Base-by-base conservation (phyloP, 1,284 basidiomycete species). In the Trichosporon faecale region DNA sequence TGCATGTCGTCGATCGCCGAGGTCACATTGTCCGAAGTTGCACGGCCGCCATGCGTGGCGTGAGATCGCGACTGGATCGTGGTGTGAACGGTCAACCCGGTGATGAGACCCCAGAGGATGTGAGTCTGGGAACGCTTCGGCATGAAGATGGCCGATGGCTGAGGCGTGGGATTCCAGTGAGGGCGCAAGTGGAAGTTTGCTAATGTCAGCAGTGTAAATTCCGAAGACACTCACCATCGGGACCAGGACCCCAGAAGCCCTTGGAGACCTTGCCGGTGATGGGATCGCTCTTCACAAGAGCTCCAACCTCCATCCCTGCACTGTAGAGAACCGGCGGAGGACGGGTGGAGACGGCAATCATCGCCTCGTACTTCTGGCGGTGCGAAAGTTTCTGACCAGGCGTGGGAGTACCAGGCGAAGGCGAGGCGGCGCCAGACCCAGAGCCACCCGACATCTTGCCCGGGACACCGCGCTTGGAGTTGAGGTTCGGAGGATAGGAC, bases 191-290 rank as follows among this genome's bases (percentile, higher is more conserved):
- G 79, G 65, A 81, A 76, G 70, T 81, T 80, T 57, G 81, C 79
- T 79, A 49, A 4, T 8, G 63, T 71, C 64, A 69, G 61, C 52
- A n/a, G 12, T 14, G 6, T 37, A 64, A 31, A 49, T 57, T 40
- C 46, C 3, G 1, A 8, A 2, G 11, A 18, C 25, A 76, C 79
- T 70, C 31, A 80, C 80, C 76, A 74, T 81, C 78, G 64, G 76
- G 69, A 0, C 77, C 78, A 4, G 82, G 80, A 31, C 81, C 81
- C 77, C 82, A 82, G 69, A 78, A 82, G 0, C 82, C 82, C 65
- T 82, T 82, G 4, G 80, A 77, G 2, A 80, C 77, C 65, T 82
- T 82, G 3, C 81, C 82, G 12, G 70, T 78, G 60, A 83, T 72
- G 0, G 82, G 81, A 64, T 84, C 82, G 44, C 79, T 80, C 40